These are phyloP conservation scores for Ganoderma resinaceum DNA, from an alignment of 1,284 basidiomycete species.

Conservation along the genomic window DNA sequence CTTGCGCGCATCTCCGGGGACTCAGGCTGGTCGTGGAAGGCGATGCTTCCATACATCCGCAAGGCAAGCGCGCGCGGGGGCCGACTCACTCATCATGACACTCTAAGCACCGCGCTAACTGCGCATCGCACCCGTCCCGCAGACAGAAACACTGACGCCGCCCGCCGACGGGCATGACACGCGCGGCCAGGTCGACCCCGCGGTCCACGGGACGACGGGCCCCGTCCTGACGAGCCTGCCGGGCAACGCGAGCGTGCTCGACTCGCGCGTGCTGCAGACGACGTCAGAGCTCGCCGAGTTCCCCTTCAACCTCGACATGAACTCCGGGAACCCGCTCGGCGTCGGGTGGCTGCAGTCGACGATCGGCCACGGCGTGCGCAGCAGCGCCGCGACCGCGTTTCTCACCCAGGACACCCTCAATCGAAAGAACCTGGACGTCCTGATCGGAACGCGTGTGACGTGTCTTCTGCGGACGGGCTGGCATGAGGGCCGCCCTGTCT, in stretches of 20 bases:
- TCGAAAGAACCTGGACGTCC: conserved; percentile 48
- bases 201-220: conserved; percentile 27
- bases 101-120: neutral
- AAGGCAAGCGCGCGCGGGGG: neutral
- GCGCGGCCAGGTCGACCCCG: neutral
- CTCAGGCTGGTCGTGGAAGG: conserved; percentile 18
- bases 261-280: conserved; percentile 41
- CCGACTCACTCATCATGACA: neutral
- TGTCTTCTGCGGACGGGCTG: conserved; percentile 41
- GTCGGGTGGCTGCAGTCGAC: conserved; percentile 38
- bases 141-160: conserved; percentile 2
- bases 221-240: conserved; percentile 41
- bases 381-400: conserved; percentile 37
- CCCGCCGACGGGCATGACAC: conserved; percentile 12
- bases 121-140: neutral
- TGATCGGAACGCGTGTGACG: conserved; percentile 47
- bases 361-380: conserved; percentile 36
- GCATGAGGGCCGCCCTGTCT: conserved; percentile 6
- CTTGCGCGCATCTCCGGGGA: conserved; percentile 17
- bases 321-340: conserved; percentile 44
- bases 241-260: conserved; percentile 40
- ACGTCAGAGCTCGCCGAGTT: conserved; percentile 42
- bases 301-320: conserved; percentile 47
- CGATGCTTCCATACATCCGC: conserved; percentile 3
- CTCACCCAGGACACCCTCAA: conserved; percentile 36